Base-by-base conservation (phyloP, 1,284 basidiomycete species). In the Rhizopogon hawkerae region DNA sequence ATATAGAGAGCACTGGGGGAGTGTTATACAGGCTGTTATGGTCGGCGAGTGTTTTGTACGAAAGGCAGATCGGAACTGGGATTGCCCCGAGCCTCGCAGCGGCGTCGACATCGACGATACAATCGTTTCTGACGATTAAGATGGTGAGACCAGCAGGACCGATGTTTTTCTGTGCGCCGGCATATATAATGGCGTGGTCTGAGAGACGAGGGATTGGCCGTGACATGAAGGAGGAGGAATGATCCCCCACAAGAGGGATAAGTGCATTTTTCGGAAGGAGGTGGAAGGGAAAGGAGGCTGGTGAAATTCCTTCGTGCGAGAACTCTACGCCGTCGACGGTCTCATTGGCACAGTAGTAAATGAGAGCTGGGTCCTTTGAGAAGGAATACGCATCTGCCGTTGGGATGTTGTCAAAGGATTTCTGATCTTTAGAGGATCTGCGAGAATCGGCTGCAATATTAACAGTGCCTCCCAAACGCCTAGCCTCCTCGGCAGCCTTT, bases 261-360 rank as follows among this genome's bases (percentile, higher is more conserved):
- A 84, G 72, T 7, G 52, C 68, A 57, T 73, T 67, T 53, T 78
- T 71, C 1, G 84, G 81, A 35, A 98, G 74, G 45, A 77, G 71
- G 55, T 89, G 75, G 72, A 89, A 91, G 2, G 95, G 94, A 76
- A 98, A 97, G n/a, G 85, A 77, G 3, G 79, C 66, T 18, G 78
- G 68, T 31, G 72, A 72, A 18, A 63, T 60, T 6, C 71, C 65
- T 52, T 81, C 75, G 38, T 74, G 65, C 3, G 88, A 75, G 71
- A 92, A 98, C 71, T 98, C 89, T 49, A 95, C 86, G 31, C 96
- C 96, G 61, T 97, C 88, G 52, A 98, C 91, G 2, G 96, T 99
- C 74, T 99, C 96, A 73, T 99, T 99, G 67, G 98, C 95, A 77
- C 96, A 99, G 72, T 98, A 98, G 72, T 96, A 98, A 49, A 98